Percentiles rank a stretch among this genome's conserved stretches.
Evolutionary conservation across 1,284 basidiomycete genomes (phyloP).

Genomic region (Testicularia cyperi): DNA sequence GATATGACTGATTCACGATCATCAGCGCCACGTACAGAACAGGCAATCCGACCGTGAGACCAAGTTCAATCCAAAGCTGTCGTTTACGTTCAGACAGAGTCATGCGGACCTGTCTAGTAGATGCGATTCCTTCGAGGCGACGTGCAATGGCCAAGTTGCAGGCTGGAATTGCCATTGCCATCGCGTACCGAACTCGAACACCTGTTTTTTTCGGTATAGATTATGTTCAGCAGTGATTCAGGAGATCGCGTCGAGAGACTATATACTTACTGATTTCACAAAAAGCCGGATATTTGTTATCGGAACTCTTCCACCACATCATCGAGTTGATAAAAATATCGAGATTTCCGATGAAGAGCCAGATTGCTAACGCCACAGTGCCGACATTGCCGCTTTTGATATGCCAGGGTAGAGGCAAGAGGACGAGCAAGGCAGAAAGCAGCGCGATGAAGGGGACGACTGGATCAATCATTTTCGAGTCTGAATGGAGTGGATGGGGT

Average conservation of each 20-base stretch:
- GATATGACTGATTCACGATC: slow-evolving; percentile 14
- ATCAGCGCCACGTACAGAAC: slow-evolving; percentile 7
- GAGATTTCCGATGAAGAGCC: slow-evolving; percentile 6
- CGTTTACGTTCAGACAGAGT: slow-evolving; percentile 1
- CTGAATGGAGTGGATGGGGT: too few relatives aligned
- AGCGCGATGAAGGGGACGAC: slow-evolving; percentile 7
- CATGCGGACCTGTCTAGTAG: slow-evolving; percentile 4
- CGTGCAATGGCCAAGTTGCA: slow-evolving; percentile 16
- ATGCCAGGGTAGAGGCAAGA: slow-evolving; percentile 12
- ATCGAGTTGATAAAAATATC: slow-evolving; percentile 10
- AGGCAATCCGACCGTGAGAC: slow-evolving; percentile 9
- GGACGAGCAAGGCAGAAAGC: neutral
- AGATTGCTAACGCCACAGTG: slow-evolving; percentile 2
- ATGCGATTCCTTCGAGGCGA: slow-evolving; percentile 12
- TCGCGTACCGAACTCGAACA: too few relatives aligned
- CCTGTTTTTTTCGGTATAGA: neutral
- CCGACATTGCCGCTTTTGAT: slow-evolving; percentile 10
- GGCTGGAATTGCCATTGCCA: slow-evolving; percentile 9
- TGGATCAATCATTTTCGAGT: slow-evolving; percentile 8
- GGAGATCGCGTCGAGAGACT: neutral
- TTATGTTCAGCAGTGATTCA: neutral
- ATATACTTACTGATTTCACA: slow-evolving; percentile 14
- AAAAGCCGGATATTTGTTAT: slow-evolving; percentile 4
- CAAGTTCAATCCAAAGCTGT: slow-evolving; percentile 5
- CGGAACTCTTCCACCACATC: slow-evolving; percentile 1